A percentile compares a stretch with the other conserved stretches of the same genome.
Conservation (phyloP, 2,329 filamentous ascomycete species). For the Alternaria incomplexa region DNA sequence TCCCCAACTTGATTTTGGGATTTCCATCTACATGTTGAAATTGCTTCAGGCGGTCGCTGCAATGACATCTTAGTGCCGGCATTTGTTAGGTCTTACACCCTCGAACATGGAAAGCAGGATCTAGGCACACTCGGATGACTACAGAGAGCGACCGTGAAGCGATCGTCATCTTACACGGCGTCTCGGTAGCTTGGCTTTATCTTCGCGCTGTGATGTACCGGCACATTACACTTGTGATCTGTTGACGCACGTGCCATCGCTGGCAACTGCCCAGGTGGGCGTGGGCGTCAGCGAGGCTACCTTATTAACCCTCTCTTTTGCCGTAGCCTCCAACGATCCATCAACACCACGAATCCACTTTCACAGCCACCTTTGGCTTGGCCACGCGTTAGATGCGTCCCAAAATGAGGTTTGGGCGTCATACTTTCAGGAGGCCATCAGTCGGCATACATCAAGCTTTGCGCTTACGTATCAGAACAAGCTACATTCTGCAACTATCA, state of each 20-base stretch:
- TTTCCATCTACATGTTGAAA: neutral
- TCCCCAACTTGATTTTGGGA: neutral
- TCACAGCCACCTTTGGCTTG: neutral
- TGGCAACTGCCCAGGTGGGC: neutral
- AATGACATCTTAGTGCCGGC: neutral
- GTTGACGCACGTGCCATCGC: neutral
- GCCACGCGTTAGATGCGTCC: neutral
- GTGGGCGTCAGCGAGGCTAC: neutral
- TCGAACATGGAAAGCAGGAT: no score
- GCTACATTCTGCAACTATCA: neutral
- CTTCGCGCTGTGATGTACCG: neutral
- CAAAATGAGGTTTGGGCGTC: neutral
- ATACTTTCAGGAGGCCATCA: neutral
- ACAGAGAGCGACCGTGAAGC: neutral
- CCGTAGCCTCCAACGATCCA: neutral
- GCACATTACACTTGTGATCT: neutral
- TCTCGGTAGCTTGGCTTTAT: neutral
- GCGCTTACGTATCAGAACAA: neutral
- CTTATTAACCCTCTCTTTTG: neutral
- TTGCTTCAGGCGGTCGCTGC: neutral
- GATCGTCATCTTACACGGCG: neutral
- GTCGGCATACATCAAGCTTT: neutral
- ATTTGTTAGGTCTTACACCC: neutral
- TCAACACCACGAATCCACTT: neutral
- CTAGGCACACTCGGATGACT: neutral